Evolutionary conservation across 306 rosid genomes (phyloP).

Genomic region (Dryas octopetala): DNA sequence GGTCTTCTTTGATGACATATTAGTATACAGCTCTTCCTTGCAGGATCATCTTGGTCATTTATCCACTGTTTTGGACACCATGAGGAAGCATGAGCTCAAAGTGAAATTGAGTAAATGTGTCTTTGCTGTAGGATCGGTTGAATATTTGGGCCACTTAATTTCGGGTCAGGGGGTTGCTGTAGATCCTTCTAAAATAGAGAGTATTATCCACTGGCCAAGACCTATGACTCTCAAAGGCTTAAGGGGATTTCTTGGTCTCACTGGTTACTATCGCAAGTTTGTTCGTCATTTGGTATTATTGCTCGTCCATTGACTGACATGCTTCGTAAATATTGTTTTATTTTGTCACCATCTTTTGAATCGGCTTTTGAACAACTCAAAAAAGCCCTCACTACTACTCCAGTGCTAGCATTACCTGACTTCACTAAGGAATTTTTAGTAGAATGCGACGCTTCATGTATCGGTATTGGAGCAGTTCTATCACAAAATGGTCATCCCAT

Average conservation of each 20-base stretch:
- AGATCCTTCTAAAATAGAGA: not conserved
- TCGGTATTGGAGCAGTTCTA: not conserved
- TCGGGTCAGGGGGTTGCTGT: not conserved
- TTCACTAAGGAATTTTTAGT: not conserved
- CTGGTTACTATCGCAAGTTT: not conserved
- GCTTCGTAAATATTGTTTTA: not conserved
- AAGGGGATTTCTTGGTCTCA: not conserved
- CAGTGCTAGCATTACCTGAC: not conserved
- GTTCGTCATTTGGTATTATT: not conserved
- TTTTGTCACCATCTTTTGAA: not conserved
- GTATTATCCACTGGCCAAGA: not conserved
- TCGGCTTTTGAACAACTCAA: not conserved
- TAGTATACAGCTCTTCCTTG: accelerated
- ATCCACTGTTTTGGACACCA: accelerated
- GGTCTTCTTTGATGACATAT: not conserved
- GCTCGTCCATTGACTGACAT: not conserved
- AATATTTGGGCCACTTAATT: not conserved
- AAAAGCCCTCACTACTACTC: not conserved
- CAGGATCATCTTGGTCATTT: not conserved
- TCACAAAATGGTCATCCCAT: not conserved
- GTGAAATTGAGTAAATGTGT: not conserved
- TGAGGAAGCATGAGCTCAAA: too few species aligned
- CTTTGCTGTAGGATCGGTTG: not conserved
- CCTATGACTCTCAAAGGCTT: not conserved
- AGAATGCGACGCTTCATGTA: not conserved